Evolutionary conservation across 1,284 basidiomycete genomes (phyloP), one percentile per base, ranked within the genome.

Genomic region (Mrakiaceae sp.): DNA sequence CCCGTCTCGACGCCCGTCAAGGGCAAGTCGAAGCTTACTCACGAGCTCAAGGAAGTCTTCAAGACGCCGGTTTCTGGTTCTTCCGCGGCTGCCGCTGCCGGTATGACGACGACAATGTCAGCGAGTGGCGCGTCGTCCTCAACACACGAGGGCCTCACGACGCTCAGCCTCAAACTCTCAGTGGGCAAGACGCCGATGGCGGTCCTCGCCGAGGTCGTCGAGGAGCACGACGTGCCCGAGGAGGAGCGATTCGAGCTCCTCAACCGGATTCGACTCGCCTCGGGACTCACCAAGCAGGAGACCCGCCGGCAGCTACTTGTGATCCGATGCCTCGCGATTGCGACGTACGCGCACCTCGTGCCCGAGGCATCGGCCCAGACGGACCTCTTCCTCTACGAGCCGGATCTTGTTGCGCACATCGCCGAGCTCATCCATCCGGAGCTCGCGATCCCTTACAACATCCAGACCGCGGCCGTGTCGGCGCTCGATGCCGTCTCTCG

Each of bases 341-440:
- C 92, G 11, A 89, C 94, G 66, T 97, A 80, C 67, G 70, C 87
- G 27, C 88, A 90, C 74, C 87, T 63, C 84, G 88, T 76, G 73
- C 66, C 81, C 51, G 95, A 98, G 75, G 81, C 81, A 44, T 83
- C 86, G 71, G 88, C 89, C 4, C 82, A 85, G 65, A 84, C 87
- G 2, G 85, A 87, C 11, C 81, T 98, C 56, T 97, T 98, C 78
- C 81, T 96, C 27, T 95, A 93, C 73, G 95, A 98, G 75, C 94
- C 95, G 14, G 90, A 94, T 71, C 79, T 97, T 57, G 85, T 94
- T 68, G 79, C 81, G 2, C 88, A 94, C 71, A 81, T 96, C 63
- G 88, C 91, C n/a, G 91, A 95, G 71, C 81, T 98, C 12, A 81
- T 96, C 49, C 87, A 89, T 71, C 83, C 88, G 43, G 87, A 90